phyloP scores from a whole-genome alignment of 2,329 filamentous ascomycete species.

The Neopestalotiopsis sp. region DNA sequence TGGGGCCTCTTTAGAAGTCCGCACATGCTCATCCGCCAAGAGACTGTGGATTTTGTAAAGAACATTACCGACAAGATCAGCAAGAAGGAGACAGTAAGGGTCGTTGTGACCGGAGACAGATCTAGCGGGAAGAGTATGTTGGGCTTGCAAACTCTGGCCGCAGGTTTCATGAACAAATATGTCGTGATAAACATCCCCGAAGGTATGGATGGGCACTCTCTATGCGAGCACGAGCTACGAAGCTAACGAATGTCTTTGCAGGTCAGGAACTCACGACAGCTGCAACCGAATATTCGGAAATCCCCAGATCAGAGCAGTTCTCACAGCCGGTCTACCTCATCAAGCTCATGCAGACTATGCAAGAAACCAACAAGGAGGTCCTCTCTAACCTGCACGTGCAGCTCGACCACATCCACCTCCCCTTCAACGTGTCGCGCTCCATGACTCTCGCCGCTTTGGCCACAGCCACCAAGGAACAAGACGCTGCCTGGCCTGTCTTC shows the following conservation, averaged over 20 bases:
- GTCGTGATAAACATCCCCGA: conserved; percentile 89
- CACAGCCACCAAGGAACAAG: conserved; percentile 73
- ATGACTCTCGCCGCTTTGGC: conserved; percentile 71
- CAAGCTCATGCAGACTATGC: conserved; percentile 73
- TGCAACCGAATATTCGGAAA: conserved; percentile 78
- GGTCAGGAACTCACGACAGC: conserved; percentile 83
- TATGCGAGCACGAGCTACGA: neutral
- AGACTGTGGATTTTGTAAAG: conserved; percentile 75
- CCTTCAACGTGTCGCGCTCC: conserved; percentile 60
- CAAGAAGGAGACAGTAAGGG: conserved; percentile 60
- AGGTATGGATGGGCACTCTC: conserved; percentile 57
- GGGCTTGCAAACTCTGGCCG: conserved; percentile 80
- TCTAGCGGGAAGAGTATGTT: conserved; percentile 87
- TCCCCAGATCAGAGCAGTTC: conserved; percentile 69
- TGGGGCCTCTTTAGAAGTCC: conserved; percentile 88
- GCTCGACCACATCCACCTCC: conserved; percentile 61
- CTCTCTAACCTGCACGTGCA: conserved; percentile 58
- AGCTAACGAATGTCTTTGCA: conserved; percentile 36
- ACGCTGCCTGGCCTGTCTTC: conserved; percentile 82
- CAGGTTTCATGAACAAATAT: conserved; percentile 84
- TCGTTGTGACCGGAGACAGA: conserved; percentile 75
- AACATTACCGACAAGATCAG: conserved; percentile 62
- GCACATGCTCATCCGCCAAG: conserved; percentile 75
- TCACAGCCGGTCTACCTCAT: conserved; percentile 80
- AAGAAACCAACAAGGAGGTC: conserved; percentile 71